These are phyloP conservation scores for Diphasiastrum complanatum DNA, from an alignment of 83 land plant genomes.

Conservation along the genomic window DNA sequence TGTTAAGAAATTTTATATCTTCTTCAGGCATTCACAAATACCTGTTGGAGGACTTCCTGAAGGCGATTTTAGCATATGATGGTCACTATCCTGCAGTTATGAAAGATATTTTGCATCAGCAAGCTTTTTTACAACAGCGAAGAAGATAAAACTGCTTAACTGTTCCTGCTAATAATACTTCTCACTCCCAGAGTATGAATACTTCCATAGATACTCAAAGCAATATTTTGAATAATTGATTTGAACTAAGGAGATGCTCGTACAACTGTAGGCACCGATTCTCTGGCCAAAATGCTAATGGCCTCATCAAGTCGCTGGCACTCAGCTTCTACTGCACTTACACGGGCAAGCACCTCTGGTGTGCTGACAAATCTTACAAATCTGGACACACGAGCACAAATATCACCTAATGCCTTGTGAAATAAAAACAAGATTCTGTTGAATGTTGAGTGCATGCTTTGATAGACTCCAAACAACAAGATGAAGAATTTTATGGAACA, in stretches of 20 bases:
- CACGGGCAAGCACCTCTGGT: slow-evolving; percentile 83
- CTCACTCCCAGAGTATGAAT: no score
- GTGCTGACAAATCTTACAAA: slow-evolving; percentile 97
- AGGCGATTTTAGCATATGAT: no score
- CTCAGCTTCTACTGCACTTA: slow-evolving; percentile 72
- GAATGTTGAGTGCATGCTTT: no score
- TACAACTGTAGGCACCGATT: no score
- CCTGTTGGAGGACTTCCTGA: no score
- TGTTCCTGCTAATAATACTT: slow-evolving; percentile 24
- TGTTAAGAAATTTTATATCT: no score
- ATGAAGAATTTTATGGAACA: no score
- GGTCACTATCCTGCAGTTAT: background rate
- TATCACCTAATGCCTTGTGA: background rate
- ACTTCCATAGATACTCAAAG: no score
- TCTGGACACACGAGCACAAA: slow-evolving; percentile 24
- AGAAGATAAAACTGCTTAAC: slow-evolving; percentile 18
- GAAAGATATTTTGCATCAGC: background rate
- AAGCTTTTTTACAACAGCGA: background rate
- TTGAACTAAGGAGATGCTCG: no score
- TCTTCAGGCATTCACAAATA: no score
- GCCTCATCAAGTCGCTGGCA: slow-evolving; percentile 74
- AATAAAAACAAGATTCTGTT: background rate
- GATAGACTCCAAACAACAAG: no score
- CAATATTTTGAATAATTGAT: no score
- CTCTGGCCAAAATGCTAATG: slow-evolving; percentile 45